These are phyloP conservation scores for Penicillium brasilianum DNA, from an alignment of 2,329 filamentous ascomycete species.

Conservation along the genomic window DNA sequence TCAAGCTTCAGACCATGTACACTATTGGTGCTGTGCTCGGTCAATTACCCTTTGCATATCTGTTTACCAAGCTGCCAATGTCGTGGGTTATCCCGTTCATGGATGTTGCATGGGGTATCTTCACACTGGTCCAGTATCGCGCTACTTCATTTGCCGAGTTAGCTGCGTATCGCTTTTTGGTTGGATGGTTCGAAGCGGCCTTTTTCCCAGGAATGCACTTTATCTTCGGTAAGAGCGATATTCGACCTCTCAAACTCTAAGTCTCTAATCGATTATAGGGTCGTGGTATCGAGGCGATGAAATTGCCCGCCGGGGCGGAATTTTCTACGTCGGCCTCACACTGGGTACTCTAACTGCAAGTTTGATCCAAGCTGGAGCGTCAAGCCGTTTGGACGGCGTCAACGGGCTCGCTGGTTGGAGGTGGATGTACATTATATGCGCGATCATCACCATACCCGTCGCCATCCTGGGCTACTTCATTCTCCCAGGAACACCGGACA, in stretches of 20 bases:
- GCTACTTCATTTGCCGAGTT: constrained; percentile 56
- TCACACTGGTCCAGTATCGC: constrained; percentile 62
- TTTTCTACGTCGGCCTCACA: constrained; percentile 59
- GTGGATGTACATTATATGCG: constrained; percentile 64
- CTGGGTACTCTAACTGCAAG: constrained; percentile 60
- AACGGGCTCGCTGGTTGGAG: constrained; percentile 56
- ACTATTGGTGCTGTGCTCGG: constrained; percentile 57
- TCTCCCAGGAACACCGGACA: constrained; percentile 58
- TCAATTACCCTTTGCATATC: constrained; percentile 58
- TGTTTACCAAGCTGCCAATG: constrained; percentile 55
- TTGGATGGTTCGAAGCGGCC: constrained; percentile 58
- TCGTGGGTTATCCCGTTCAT: constrained; percentile 58
- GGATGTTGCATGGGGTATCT: constrained; percentile 61
- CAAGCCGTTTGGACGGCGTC: constrained; percentile 49
- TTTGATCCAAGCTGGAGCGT: constrained; percentile 54
- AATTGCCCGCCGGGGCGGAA: constrained; percentile 55
- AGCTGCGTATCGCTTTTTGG: constrained; percentile 59
- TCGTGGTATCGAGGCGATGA: constrained; percentile 59
- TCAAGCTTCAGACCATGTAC: constrained; percentile 62
- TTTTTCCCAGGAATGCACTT: constrained; percentile 48
- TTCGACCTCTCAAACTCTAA: too few relatives aligned
- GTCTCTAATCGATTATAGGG: constrained; percentile 20
- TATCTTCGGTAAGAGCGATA: constrained; percentile 35
- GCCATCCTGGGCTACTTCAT: constrained; percentile 58
- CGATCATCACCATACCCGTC: constrained; percentile 61